Evolutionary conservation across 805 yeast genomes (phyloP), one percentile per base, ranked within the genome.

Genomic region (Candida ipomoeae): DNA sequence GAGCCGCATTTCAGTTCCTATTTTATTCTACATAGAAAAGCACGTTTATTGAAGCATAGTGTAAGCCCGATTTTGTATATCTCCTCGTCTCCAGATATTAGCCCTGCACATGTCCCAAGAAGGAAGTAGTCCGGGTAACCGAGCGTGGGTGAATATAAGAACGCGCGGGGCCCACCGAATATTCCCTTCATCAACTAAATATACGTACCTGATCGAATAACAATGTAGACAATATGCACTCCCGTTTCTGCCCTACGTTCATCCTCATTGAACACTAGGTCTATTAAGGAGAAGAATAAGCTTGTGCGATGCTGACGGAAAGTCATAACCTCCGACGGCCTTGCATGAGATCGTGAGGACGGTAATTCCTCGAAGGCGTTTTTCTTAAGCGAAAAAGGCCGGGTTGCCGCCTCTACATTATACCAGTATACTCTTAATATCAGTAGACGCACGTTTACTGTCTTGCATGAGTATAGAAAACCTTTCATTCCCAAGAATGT

Each of bases 211-310:
- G 20, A 39, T n/a, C 29, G 10, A 32, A 40, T 15, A 1, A 34
- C 18, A 40, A 8, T 33, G 43, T 45, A 36, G 44, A 17, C 17
- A 32, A 6, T 17, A 47, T n/a, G 6, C 55, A 54, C 62, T 58
- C 62, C 62, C 50, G 57, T 53, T 58, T 58, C 62, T 58, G 62
- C 62, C 60, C 62, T 58, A 52, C 39, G 40, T 51, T 56, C 60
- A 55, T 52, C 52, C 54, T 47, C 49, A 34, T 58, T 58, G 62
- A 50, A 42, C 51, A 20, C 17, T 48, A 51, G 60, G 60, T 56
- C 55, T 58, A 54, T 46, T 56, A 37, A 55, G 62, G 62, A 58
- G 62, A 51, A 58, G 62, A 58, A 35, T 23, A 57, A 56, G 62
- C 60, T 52, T 47, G 52, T 43, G 46, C 38, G 51, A 55, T 55